Evolutionary conservation across 331 rosid genomes (phyloP), one percentile per base, ranked within the genome.

Genomic region (Stylosanthes scabra): DNA sequence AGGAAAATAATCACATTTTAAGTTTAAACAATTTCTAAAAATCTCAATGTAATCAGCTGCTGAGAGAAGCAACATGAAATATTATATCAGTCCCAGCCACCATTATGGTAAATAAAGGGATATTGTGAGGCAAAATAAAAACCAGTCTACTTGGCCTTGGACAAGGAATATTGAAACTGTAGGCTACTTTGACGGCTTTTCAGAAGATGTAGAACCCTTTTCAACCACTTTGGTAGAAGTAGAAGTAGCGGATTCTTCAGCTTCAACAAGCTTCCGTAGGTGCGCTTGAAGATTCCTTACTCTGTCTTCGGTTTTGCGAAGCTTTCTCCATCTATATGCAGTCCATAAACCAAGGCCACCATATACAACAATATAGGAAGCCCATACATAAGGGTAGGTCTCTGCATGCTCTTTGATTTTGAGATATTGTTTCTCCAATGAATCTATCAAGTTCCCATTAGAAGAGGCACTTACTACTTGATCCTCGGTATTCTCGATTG

Each of bases 321-420:
- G 97, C 87, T 78, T 91, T 75, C 98, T 87, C 88, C 88, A 87
- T 77, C 97, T 82, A 79, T 91, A 93, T 59, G 88, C 64, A 75
- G 81, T n/a, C 90, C 96, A 91, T 45, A 93, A 85, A 16, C 59
- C 86, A 47, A 89, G 77, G 68, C 93, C 97, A 75, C 98, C 96
- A 60, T 93, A 91, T 56, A 93, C 97, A 70, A 91, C 83, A 81
- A 82, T 77, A 74, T 91, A 93, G 29, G 97, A 93, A 61, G 75
- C 93, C 98, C 97, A 91, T 9, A 93, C 97, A 44, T 93, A 93
- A 12, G 93, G 97, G 77, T 89, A 93, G 41, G 89, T 75, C 81
- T 89, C 88, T 13, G 90, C 96, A 59, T 91, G 80, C 73, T 91
- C 96, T 83, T 78, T 93, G 66, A 81, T 68, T 82, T 80, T 71